phyloP scores from a whole-genome alignment of 306 rosid species.

The Ormosia semicastrata region DNA sequence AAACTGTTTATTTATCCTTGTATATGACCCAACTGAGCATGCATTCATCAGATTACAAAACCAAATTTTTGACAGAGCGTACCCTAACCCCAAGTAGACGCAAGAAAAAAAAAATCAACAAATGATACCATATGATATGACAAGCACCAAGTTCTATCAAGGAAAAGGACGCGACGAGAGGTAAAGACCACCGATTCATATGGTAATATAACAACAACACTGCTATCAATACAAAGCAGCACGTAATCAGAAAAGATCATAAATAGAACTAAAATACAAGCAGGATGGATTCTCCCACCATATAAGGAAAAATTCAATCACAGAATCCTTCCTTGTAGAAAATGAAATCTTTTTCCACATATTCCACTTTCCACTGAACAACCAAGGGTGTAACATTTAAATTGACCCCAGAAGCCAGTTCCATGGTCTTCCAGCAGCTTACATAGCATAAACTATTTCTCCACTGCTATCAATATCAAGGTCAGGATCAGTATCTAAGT shows the following conservation, averaged over 20 bases:
- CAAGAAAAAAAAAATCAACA: too few relatives aligned
- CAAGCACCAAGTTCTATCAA: too few relatives aligned
- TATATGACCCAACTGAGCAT: neutral
- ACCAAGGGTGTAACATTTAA: neutral
- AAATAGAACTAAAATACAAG: conserved; percentile 20
- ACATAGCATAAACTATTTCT: conserved; percentile 86
- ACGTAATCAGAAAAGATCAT: neutral
- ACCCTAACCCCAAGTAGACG: neutral
- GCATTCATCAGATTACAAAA: neutral
- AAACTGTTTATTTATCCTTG: neutral
- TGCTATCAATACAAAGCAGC: conserved; percentile 12
- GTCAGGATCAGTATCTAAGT: conserved; percentile 77
- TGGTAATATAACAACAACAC: neutral
- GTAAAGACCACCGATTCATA: neutral
- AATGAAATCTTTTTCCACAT: conserved; percentile 11
- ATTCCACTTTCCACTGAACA: conserved; percentile 25
- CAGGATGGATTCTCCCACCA: conserved; percentile 23
- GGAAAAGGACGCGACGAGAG: neutral
- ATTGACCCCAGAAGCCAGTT: neutral
- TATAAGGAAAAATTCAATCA: conserved; percentile 31
- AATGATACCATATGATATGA: too few relatives aligned
- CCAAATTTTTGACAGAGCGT: neutral
- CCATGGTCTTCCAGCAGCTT: conserved; percentile 6
- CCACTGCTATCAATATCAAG: conserved; percentile 93
- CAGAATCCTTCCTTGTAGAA: conserved; percentile 17